Percentiles rank a stretch among this genome's conserved stretches.
Evolutionary conservation across 768 basidiomycete genomes (phyloP).

Genomic region (Gautieria morchelliformis): DNA sequence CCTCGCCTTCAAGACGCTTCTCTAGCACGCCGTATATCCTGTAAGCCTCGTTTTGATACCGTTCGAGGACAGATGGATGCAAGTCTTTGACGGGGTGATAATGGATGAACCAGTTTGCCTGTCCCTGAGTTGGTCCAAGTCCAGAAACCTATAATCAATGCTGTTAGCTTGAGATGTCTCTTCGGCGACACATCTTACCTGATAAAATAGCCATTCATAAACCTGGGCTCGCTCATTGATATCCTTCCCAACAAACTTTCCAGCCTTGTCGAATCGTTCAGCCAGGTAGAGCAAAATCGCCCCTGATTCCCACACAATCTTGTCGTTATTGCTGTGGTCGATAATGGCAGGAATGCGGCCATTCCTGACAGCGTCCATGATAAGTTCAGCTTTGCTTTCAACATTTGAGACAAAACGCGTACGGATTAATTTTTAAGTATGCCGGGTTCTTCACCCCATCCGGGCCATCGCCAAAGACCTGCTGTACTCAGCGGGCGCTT

Average conservation of each 20-base stretch:
- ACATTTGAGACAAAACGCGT: background rate
- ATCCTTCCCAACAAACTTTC: conserved; percentile 36
- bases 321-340: conserved; percentile 46
- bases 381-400: background rate
- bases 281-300: conserved; percentile 79
- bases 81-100: conserved; percentile 12
- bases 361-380: conserved; percentile 23
- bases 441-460: background rate
- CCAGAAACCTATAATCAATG: conserved; percentile 1
- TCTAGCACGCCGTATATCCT: conserved; percentile 14
- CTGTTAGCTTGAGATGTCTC: background rate
- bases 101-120: conserved; percentile 12
- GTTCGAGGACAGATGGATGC: conserved; percentile 10
- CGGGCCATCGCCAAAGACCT: conserved; percentile 4
- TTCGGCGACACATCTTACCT: background rate
- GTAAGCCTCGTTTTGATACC: conserved; percentile 13
- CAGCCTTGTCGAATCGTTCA: conserved; percentile 69
- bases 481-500: background rate
- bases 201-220: background rate
- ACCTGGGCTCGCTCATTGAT: background rate
- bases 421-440: conserved; percentile 5
- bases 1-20: conserved; percentile 6
- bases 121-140: conserved; percentile 3
- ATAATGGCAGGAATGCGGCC: conserved; percentile 58
- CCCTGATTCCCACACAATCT: conserved; percentile 64